phyloP scores from a whole-genome alignment of 805 yeast species.

The Candida stauntonica region DNA sequence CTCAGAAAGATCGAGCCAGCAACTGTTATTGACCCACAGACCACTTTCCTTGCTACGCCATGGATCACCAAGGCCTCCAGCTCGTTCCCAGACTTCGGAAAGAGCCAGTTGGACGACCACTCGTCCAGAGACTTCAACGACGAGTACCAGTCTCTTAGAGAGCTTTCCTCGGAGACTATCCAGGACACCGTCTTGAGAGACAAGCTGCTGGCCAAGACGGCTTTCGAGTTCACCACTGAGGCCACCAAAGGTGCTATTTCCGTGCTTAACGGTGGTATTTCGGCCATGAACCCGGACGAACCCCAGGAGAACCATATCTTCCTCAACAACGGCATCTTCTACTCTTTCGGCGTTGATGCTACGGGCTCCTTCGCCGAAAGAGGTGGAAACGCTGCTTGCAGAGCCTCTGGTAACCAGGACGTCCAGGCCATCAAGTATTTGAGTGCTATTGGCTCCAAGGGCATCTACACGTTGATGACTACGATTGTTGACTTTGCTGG shows the following conservation, averaged over 20 bases:
- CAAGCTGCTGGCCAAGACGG: conserved; percentile 61
- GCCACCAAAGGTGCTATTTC: conserved; percentile 79
- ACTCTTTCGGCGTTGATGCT: conserved; percentile 71
- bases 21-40: conserved; percentile 57
- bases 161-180: conserved; percentile 54
- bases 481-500: conserved; percentile 90
- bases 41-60: conserved; percentile 60
- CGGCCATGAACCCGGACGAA: conserved; percentile 80
- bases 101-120: conserved; percentile 21
- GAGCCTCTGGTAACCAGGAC: conserved; percentile 77
- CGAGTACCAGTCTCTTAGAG: conserved; percentile 79
- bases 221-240: conserved; percentile 69
- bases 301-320: conserved; percentile 57
- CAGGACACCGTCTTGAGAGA: conserved; percentile 74
- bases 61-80: conserved; percentile 49
- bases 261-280: conserved; percentile 66
- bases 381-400: conserved; percentile 86
- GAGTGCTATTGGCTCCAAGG: conserved; percentile 59
- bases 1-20: conserved; percentile 45
- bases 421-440: conserved; percentile 64
- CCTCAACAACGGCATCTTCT: conserved; percentile 80
- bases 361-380: conserved; percentile 56
- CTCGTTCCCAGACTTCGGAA: conserved; percentile 27
- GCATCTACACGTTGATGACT: conserved; percentile 69
- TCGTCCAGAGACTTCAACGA: conserved; percentile 81